Conservation (phyloP, 768 basidiomycete genomes). For the Pleurotus tuoliensis region DNA sequence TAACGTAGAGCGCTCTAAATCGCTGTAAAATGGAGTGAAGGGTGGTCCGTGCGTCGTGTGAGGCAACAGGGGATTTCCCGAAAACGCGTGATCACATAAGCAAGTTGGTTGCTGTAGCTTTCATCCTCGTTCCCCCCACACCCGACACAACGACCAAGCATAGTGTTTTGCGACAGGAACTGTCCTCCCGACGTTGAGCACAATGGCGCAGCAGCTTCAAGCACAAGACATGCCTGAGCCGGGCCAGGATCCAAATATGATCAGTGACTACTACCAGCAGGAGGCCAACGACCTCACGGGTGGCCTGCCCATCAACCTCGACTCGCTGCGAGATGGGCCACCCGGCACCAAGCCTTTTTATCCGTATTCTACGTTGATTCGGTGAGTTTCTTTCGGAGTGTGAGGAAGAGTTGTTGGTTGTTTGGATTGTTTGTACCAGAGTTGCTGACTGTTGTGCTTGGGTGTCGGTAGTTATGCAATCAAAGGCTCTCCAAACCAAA, state of each 20-base stretch:
- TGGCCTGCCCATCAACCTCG: slow-evolving; percentile 81
- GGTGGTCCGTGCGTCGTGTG: slow-evolving; percentile 17
- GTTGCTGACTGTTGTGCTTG: slow-evolving; percentile 12
- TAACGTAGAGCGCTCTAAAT: slow-evolving; percentile 8
- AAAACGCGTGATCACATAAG: slow-evolving; percentile 12
- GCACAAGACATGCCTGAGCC: slow-evolving; percentile 59
- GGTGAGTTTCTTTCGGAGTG: slow-evolving; percentile 44
- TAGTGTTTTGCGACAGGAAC: slow-evolving; percentile 18
- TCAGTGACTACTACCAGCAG: slow-evolving; percentile 63
- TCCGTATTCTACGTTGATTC: slow-evolving; percentile 86
- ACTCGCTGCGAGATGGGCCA: slow-evolving; percentile 82
- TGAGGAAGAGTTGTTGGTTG: slow-evolving; percentile 13
- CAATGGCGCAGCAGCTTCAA: slow-evolving; percentile 50
- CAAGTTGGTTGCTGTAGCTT: background rate
- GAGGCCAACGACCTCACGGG: slow-evolving; percentile 73
- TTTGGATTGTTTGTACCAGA: slow-evolving; percentile 6
- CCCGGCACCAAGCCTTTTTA: slow-evolving; percentile 90
- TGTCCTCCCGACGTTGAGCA: slow-evolving; percentile 3
- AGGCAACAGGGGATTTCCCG: slow-evolving; percentile 11
- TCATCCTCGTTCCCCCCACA: slow-evolving; percentile 21
- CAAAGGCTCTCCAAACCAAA: slow-evolving; percentile 87
- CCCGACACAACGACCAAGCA: slow-evolving; percentile 24
- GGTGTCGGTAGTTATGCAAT: slow-evolving; percentile 68
- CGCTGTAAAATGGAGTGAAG: slow-evolving; percentile 3
- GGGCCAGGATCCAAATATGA: slow-evolving; percentile 26